Evolutionary conservation across 1,139 yeast species (phyloP).

Genomic region (Suhomyces coccinellae): DNA sequence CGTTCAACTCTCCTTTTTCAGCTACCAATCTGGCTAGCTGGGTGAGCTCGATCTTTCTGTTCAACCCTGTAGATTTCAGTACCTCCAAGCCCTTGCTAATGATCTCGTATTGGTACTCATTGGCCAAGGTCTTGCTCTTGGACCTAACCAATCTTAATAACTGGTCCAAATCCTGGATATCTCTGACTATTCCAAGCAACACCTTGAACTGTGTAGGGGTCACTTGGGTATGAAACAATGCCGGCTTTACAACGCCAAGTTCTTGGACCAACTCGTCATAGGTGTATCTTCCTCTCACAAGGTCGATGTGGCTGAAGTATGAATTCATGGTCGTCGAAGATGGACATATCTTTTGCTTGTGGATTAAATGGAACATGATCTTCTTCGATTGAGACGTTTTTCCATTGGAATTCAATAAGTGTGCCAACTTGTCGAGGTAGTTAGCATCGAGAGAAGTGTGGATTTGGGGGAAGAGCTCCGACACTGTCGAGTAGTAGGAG

Average conservation of each 20-base stretch:
- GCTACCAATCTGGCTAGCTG: conserved; percentile 21
- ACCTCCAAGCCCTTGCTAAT: conserved; percentile 15
- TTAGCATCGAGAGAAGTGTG: conserved; percentile 19
- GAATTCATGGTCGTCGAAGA: conserved; percentile 26
- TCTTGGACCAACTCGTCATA: conserved; percentile 21
- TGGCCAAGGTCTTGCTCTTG: conserved; percentile 15
- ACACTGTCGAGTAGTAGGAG: conserved; percentile 5
- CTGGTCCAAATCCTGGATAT: conserved; percentile 33
- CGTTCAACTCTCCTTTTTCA: conserved; percentile 11
- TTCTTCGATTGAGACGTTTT: conserved; percentile 21
- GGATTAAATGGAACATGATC: conserved; percentile 23
- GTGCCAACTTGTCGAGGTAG: conserved; percentile 30
- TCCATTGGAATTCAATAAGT: conserved; percentile 23
- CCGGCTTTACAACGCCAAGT: conserved; percentile 33
- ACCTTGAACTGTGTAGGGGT: conserved; percentile 22
- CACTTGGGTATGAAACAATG: conserved; percentile 28
- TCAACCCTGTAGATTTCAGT: conserved; percentile 5
- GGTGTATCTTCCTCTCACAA: neutral
- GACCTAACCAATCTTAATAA: conserved; percentile 25
- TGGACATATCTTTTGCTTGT: conserved; percentile 25
- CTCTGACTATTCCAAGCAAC: conserved; percentile 26
- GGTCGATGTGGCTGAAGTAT: conserved; percentile 14
- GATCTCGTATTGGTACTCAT: conserved; percentile 14
- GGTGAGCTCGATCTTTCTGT: conserved; percentile 18
- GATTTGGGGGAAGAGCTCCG: conserved; percentile 4